Base-by-base conservation (phyloP, 1,139 yeast species). In the Pichia sp. region DNA sequence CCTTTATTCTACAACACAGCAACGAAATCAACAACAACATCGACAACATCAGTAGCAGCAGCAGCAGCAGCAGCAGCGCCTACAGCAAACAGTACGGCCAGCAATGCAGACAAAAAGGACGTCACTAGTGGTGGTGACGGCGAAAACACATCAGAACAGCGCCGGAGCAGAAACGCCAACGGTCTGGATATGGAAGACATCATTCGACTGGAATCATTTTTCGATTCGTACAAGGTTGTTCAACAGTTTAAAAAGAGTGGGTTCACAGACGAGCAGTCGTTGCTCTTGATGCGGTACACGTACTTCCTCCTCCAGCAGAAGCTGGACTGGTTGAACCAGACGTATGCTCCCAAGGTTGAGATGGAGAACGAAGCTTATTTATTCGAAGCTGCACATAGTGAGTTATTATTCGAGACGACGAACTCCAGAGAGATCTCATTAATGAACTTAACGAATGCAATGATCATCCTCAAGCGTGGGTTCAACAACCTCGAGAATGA, bases 381-480 rank as follows among this genome's bases (percentile, higher is more conserved):
- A 27, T 91, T 90, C 66, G 94, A 90, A 62, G 95, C 97, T 40
- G 96, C 97, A 0, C 88, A 90, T 56, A 85, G 93, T 48, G 98
- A 93, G 63, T 69, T 93, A 37, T 67, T 86, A 44, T 89, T 87
- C 34, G 96, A 90, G 58, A 79, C 90, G 20, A 83, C 85, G 38
- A 75, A 85, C 43, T n/a, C n/a, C n/a, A n/a, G n/a, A n/a, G n/a
- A n/a, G n/a, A n/a, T n/a, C n/a, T n/a, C n/a, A n/a, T n/a, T n/a
- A n/a, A n/a, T n/a, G n/a, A n/a, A n/a, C n/a, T n/a, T n/a, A n/a
- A n/a, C n/a, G n/a, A n/a, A n/a, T n/a, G n/a, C n/a, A n/a, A n/a
- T n/a, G n/a, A n/a, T n/a, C n/a, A n/a, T n/a, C n/a, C n/a, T n/a
- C n/a, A n/a, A n/a, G n/a, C n/a, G n/a, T n/a, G n/a, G n/a, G n/a